A percentile compares a stretch with the other conserved stretches of the same genome.
Conservation (phyloP, 192 early-diverging fungal genomes). For the Rhizophlyctis rosea region DNA sequence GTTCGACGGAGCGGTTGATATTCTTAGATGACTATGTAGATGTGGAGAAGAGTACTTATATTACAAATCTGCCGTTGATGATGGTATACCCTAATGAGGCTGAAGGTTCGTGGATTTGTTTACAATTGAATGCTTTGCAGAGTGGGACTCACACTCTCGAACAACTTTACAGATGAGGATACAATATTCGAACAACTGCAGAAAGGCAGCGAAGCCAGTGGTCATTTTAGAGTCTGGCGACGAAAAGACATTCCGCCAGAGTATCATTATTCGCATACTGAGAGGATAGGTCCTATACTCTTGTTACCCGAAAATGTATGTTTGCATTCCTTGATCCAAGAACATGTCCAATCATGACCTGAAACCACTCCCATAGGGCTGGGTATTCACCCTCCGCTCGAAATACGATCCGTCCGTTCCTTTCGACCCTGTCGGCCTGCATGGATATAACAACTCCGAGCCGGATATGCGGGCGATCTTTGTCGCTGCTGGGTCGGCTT, state of each 20-base stretch:
- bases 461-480: conserved; percentile 83
- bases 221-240: conserved; percentile 57
- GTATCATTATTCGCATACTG: conserved; percentile 67
- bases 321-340: conserved; percentile 6
- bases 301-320: conserved; percentile 65
- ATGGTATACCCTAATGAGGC: conserved; percentile 53
- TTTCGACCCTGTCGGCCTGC: conserved; percentile 50
- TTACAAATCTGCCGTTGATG: conserved; percentile 64
- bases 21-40: conserved; percentile 75
- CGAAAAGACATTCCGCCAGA: conserved; percentile 67
- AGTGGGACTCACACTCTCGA: neutral
- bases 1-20: conserved; percentile 49
- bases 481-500: conserved; percentile 68
- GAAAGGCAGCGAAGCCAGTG: conserved; percentile 30
- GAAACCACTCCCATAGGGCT: conserved; percentile 13
- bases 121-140: too few relatives aligned
- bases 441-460: conserved; percentile 80
- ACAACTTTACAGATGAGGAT: conserved; percentile 27
- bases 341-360: neutral
- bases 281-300: conserved; percentile 72
- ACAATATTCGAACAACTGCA: conserved; percentile 54
- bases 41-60: conserved; percentile 42
- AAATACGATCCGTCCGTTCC: conserved; percentile 12
- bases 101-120: conserved; percentile 6
- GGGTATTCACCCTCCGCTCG: conserved; percentile 19